phyloP scores from a whole-genome alignment of 208 protist species.

The Phytomonas francai region DNA sequence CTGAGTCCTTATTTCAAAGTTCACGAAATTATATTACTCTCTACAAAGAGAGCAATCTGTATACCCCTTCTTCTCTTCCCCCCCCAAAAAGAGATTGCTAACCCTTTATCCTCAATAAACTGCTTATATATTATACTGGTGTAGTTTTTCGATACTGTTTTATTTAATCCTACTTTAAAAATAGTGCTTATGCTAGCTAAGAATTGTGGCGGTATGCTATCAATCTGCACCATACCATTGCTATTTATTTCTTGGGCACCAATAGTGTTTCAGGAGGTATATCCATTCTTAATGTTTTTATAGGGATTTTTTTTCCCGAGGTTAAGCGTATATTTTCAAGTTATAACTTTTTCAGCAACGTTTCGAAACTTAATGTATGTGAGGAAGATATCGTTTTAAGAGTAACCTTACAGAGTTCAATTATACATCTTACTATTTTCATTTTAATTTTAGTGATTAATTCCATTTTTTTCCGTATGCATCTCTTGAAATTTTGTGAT shows the following conservation, averaged over 20 bases:
- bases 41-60: not conserved
- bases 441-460: not conserved
- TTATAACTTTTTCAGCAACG: not conserved
- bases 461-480: not conserved
- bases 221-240: not conserved
- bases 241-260: not conserved
- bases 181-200: not conserved
- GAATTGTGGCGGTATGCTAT: not conserved
- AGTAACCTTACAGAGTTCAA: not conserved
- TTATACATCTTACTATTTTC: not conserved
- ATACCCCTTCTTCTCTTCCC: no score
- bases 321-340: not conserved
- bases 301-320: not conserved
- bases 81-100: not conserved
- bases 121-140: not conserved
- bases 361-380: not conserved
- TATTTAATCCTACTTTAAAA: not conserved
- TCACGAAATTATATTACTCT: not conserved
- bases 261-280: not conserved
- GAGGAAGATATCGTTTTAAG: not conserved
- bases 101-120: not conserved
- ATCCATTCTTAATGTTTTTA: not conserved
- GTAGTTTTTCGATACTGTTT: not conserved
- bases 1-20: not conserved
- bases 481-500: not conserved